Percentiles rank a stretch among this genome's conserved stretches.
Evolutionary conservation across 2,329 filamentous ascomycete species (phyloP).

Genomic region (Zelopaecilomyces penicillatus): DNA sequence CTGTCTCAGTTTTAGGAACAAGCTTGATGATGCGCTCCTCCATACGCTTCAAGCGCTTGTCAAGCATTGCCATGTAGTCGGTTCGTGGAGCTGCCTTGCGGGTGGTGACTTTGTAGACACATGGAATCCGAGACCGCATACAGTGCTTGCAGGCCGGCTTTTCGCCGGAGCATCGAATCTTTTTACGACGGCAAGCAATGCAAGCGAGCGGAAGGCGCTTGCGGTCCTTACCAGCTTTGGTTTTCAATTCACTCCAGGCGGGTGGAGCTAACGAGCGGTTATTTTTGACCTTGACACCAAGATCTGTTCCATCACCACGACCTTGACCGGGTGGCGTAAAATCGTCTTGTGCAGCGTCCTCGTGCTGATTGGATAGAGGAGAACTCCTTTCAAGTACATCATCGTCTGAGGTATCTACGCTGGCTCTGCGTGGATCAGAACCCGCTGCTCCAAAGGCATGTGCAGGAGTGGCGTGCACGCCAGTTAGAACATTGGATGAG

Average conservation of each 20-base stretch:
- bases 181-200: conserved; percentile 92
- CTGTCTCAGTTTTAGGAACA: conserved; percentile 77
- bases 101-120: conserved; percentile 94
- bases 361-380: conserved; percentile 38
- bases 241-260: conserved; percentile 76
- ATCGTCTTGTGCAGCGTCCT: conserved; percentile 49
- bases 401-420: conserved; percentile 37
- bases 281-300: conserved; percentile 45
- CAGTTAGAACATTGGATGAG: conserved; percentile 12
- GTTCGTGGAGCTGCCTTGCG: conserved; percentile 89
- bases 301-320: conserved; percentile 44
- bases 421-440: conserved; percentile 18
- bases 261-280: conserved; percentile 52
- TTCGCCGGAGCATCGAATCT: conserved; percentile 95
- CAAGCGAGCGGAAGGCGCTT: conserved; percentile 89
- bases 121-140: conserved; percentile 82
- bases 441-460: conserved; percentile 16
- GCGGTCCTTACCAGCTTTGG: conserved; percentile 89
- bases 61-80: conserved; percentile 98
- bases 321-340: conserved; percentile 43
- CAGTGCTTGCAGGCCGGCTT: conserved; percentile 98
- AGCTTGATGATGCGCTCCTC: conserved; percentile 96
- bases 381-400: conserved; percentile 35
- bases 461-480: conserved; percentile 12
- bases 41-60: conserved; percentile 93